Base-by-base conservation (phyloP, 2,329 filamentous ascomycete genomes). In the Cadophora malorum region DNA sequence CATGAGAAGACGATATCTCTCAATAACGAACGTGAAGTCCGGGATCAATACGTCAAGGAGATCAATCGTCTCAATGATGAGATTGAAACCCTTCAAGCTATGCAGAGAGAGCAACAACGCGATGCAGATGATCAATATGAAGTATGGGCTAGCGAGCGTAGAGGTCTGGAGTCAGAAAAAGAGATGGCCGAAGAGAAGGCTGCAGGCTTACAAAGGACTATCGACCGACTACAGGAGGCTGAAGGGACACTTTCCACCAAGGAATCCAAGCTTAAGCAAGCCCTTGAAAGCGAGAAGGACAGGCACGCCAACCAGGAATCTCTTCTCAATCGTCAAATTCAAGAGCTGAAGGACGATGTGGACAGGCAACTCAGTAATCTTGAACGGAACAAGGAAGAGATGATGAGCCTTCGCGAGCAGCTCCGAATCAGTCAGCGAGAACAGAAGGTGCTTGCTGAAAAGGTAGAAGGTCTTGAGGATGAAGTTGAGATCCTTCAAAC, bases 251-350 rank as follows among this genome's bases (percentile, higher is more conserved):
- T 92, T 35, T 90, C 90, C 23, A 85, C 85, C 70, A 91, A 90
- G 76, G 91, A 93, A 74, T 83, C 83, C 25, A 90, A 85, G 76
- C 80, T 93, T 21, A 88, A 91, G 76, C 85, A 90, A 74, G 88
- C 88, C 3, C 82, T 94, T 14, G 85, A 90, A 70, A 91, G 87
- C 74, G 91, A 94, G 75, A 86, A 86, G 58, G 86, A 92, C 70
- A 88, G 91, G 28, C 90, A 96, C 74, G 85, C 85, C 70, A 88
- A 86, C 65, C 91, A 95, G 74, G 91, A 95, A 76, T 86, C 86
- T 12, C 80, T 89, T 8, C 81, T 97, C 62, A 87, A 83, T 69
- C 85, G 86, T n/a, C 92, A 96, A 77, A 88, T 97, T 63, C 86
- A 91, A 58, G 90, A 91, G 62, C 83, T 96, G 10, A 90, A 91